These are phyloP conservation scores for Acanthamoeba rhysodes DNA, from an alignment of 208 protist genomes.

Conservation along the genomic window DNA sequence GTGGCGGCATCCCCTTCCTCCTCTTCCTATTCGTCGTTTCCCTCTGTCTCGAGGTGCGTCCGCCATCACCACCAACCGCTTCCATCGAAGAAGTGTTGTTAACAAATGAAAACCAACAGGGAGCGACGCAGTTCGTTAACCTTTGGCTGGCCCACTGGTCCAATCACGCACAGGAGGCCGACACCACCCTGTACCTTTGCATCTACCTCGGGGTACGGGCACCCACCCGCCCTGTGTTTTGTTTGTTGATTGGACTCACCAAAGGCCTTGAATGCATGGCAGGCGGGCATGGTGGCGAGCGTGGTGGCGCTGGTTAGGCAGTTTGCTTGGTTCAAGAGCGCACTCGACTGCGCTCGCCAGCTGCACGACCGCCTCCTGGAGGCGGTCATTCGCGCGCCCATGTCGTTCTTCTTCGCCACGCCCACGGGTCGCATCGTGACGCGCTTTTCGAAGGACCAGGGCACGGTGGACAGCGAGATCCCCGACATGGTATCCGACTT, in stretches of 20 bases:
- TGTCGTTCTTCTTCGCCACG: conserved; percentile 37
- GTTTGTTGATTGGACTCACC: background rate
- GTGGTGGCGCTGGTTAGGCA: background rate
- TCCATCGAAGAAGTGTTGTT: background rate
- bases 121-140: background rate
- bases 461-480: conserved; percentile 88
- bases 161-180: background rate
- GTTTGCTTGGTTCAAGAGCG: conserved; percentile 34
- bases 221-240: no score
- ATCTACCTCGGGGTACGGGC: background rate
- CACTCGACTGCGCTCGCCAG: background rate
- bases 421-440: conserved; percentile 93
- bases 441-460: conserved; percentile 95
- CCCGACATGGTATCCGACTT: conserved; percentile 39
- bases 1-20: background rate
- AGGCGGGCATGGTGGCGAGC: conserved; percentile 4
- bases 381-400: conserved; percentile 13
- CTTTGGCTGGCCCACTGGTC: background rate
- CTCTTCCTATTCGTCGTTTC: conserved; percentile 48
- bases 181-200: conserved; percentile 68
- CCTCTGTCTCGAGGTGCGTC: background rate
- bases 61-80: background rate
- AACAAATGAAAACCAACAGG: background rate
- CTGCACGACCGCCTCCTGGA: conserved; percentile 32
- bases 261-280: background rate